phyloP scores from a whole-genome alignment of 352 stramenopile genomes.

The Globisporangium carolinianum region DNA sequence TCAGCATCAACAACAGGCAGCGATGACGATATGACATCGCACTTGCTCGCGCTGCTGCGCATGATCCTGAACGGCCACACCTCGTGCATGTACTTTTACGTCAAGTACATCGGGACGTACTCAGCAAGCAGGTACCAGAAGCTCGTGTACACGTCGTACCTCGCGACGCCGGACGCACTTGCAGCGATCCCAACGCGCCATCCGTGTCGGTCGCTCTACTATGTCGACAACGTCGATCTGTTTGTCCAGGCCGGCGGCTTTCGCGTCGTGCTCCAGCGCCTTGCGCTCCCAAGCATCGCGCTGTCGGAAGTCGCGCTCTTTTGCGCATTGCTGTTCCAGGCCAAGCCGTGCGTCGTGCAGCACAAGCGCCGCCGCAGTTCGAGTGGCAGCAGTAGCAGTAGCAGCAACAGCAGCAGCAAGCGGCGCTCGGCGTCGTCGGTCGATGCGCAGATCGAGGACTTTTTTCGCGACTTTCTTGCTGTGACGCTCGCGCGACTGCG shows the following conservation, averaged over 20 bases:
- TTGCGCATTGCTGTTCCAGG: constrained; percentile 55
- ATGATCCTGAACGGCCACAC: constrained; percentile 76
- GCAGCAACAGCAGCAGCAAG: constrained; percentile 5
- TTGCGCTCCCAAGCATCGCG: constrained; percentile 32
- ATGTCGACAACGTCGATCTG: constrained; percentile 75
- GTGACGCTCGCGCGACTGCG: constrained; percentile 59
- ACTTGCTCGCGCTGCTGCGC: constrained; percentile 59
- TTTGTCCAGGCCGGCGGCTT: constrained; percentile 82
- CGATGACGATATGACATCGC: constrained; percentile 20
- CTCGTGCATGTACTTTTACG: constrained; percentile 79
- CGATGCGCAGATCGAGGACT: constrained; percentile 53
- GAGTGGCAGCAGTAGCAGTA: neutral
- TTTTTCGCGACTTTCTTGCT: constrained; percentile 76
- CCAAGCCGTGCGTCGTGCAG: constrained; percentile 65
- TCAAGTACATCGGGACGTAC: constrained; percentile 70
- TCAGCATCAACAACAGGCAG: neutral
- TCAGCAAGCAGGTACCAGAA: constrained; percentile 49
- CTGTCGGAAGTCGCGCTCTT: constrained; percentile 65
- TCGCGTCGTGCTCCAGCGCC: constrained; percentile 57
- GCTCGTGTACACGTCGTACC: constrained; percentile 69
- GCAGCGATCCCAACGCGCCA: constrained; percentile 48
- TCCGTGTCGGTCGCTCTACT: constrained; percentile 74
- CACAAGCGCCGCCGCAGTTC: constrained; percentile 51
- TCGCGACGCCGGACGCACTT: constrained; percentile 55
- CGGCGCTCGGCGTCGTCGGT: constrained; percentile 10